A percentile compares a stretch with the other conserved stretches of the same genome.
Evolutionary conservation across 768 basidiomycete genomes (phyloP).

Genomic region (Dioszegia crocea): DNA sequence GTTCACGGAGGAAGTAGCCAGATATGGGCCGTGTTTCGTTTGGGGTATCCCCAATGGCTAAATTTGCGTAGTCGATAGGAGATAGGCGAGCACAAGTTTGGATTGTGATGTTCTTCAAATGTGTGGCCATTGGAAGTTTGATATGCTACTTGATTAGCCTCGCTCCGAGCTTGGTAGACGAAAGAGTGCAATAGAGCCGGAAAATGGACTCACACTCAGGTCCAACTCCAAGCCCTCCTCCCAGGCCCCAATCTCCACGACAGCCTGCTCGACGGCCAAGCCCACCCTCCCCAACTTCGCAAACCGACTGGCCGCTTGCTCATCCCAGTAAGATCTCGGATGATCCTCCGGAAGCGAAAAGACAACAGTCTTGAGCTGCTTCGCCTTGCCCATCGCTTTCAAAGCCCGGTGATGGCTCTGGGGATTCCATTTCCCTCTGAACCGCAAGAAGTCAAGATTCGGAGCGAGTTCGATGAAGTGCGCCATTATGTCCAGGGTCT

Average conservation of each 20-base stretch:
- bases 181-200: too few relatives aligned
- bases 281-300: not conserved
- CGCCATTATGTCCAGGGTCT: not conserved
- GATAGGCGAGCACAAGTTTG: too few relatives aligned
- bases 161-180: too few relatives aligned
- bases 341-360: not conserved
- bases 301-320: too few relatives aligned
- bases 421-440: not conserved
- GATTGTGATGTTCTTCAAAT: too few relatives aligned
- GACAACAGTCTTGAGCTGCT: not conserved
- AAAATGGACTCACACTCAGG: not conserved
- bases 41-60: too few relatives aligned
- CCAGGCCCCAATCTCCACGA: not conserved
- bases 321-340: not conserved
- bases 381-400: not conserved
- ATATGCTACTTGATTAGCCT: too few relatives aligned
- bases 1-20: not conserved
- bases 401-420: not conserved
- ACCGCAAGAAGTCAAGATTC: not conserved
- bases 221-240: not conserved
- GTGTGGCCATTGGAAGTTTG: not conserved
- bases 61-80: too few relatives aligned
- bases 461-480: not conserved
- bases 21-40: too few relatives aligned
- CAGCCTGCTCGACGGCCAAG: not conserved